Evolutionary conservation across 176 grass and related monocot genomes (phyloP).

Genomic region (Hordeum marinum): DNA sequence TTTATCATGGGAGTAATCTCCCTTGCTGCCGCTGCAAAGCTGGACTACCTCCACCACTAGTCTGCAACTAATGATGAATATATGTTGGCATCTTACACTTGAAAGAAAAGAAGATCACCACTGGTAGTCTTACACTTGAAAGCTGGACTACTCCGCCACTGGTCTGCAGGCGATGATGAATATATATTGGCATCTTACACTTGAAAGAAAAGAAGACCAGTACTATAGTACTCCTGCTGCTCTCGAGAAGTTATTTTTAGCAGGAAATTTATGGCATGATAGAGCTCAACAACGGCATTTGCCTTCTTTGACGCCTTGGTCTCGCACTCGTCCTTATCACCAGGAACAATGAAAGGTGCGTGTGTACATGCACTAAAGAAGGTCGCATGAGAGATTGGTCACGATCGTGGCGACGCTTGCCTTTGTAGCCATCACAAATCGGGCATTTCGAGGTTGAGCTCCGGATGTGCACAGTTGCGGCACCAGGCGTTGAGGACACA

Average conservation of each 20-base stretch:
- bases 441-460: neutral
- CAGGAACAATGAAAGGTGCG: neutral
- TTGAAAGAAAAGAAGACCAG: neutral
- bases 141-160: neutral
- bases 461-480: neutral
- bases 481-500: neutral
- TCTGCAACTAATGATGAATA: neutral
- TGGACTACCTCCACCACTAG: neutral
- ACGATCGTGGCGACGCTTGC: neutral
- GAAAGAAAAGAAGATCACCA: neutral
- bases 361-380: neutral
- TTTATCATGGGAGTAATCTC: slow-evolving; percentile 14
- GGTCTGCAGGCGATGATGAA: neutral
- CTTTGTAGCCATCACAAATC: neutral
- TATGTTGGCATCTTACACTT: slow-evolving; percentile 6
- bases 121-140: neutral
- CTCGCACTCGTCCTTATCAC: neutral
- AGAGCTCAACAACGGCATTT: neutral
- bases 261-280: neutral
- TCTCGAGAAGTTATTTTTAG: neutral
- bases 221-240: too few species aligned
- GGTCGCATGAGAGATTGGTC: neutral
- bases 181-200: slow-evolving; percentile 2
- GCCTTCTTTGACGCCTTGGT: neutral
- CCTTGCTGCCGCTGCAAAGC: neutral